A percentile compares a stretch with the other conserved stretches of the same genome.
Evolutionary conservation across 306 rosid species (phyloP).

Genomic region (Benincasa hispida): DNA sequence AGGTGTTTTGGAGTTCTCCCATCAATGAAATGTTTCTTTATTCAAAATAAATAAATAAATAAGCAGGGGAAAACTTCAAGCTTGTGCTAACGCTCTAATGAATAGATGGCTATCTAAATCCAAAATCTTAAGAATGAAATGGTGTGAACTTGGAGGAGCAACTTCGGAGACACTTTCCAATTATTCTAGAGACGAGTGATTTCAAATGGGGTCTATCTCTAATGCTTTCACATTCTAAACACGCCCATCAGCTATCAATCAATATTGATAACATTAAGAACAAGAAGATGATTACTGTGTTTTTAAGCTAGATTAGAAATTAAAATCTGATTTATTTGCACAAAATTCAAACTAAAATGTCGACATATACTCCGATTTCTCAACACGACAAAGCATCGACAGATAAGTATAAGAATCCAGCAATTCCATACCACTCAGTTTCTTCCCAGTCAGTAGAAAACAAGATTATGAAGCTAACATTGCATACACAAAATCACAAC

Average conservation of each 20-base stretch:
- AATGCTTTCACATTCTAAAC: background rate
- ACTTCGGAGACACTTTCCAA: background rate
- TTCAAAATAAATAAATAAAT: too few species aligned
- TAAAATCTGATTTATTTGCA: background rate
- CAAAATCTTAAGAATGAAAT: background rate
- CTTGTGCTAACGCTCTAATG: background rate
- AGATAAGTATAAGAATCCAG: background rate
- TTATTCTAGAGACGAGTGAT: background rate
- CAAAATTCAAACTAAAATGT: background rate
- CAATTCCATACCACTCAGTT: background rate
- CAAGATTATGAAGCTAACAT: background rate
- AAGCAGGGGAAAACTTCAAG: background rate
- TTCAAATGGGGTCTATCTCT: background rate
- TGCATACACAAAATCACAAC: background rate
- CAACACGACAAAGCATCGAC: background rate
- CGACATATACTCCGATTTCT: background rate
- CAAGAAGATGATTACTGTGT: background rate
- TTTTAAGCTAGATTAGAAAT: background rate
- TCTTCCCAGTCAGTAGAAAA: background rate
- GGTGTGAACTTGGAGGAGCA: background rate
- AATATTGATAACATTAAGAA: background rate
- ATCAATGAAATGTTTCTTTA: too few species aligned
- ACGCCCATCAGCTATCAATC: background rate
- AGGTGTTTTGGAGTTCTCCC: too few species aligned
- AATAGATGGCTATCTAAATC: background rate